Evolutionary conservation across 208 protist genomes (phyloP), one percentile per base, ranked within the genome.

Genomic region (Herpetomonas samuelpessoai): DNA sequence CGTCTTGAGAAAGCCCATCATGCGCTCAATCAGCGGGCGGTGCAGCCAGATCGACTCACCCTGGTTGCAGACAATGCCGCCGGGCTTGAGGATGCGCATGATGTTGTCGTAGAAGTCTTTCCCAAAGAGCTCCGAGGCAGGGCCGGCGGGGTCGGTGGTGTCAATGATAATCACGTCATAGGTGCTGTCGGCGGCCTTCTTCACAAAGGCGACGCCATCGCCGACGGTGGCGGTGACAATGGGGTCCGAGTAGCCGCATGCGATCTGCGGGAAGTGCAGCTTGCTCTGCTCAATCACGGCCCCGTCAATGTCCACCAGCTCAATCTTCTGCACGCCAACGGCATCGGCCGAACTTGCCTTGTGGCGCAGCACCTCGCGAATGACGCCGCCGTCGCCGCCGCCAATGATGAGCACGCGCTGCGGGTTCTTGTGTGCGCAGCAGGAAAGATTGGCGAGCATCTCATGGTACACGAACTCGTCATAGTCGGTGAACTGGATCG

Each of bases 391-490:
- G 64, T 99, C 98, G 26, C 98, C 98, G 53, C 97, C 98, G 44
- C 98, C 98, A 72, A 99, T 95, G 41, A 99, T 86, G n/a, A 98
- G 91, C 4, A 99, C 92, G 31, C 91, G 70, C 62, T 95, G 79
- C 2, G 89, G 92, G 53, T 95, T 92, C 27, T 71, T 66, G 71
- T 99, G 97, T 16, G 79, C 46, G 68, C 81, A 95, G 22, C 98
- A 53, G 29, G 97, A 89, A 14, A 98, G 24, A 79, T 99, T 97
- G 9, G 91, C 93, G 24, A 99, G 94, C 97, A 99, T 99, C 78
- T 99, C 98, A 75, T 99, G 97, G 85, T 99, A 99, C 16, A 96
- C 80, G 65, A 98, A 98, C 82, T 99, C 97, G 71, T 99, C 98
- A 54, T 91, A 86, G 67, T 99, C 97, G 26, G 97, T 99, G 52